These are phyloP conservation scores for Escallonia herrerae DNA, from an alignment of 129 eudicot species.

Conservation along the genomic window DNA sequence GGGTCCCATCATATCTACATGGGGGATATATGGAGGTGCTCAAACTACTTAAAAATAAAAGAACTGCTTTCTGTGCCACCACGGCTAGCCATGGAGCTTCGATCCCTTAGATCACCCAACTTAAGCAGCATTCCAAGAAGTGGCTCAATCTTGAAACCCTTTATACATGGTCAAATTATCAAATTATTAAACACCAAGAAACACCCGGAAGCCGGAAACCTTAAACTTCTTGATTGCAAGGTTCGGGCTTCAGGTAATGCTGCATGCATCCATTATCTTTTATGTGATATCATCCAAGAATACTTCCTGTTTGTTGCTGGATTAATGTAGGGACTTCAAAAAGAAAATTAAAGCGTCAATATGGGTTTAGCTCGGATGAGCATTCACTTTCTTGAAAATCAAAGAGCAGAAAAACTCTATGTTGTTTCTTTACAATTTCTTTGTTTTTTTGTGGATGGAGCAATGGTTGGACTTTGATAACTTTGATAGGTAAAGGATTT, in stretches of 20 bases:
- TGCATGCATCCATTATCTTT: constrained; percentile 3
- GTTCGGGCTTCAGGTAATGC: constrained; percentile 66
- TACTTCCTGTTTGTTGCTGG: too few relatives aligned
- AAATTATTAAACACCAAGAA: constrained; percentile 24
- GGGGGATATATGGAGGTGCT: constrained; percentile 12
- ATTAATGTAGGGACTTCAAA: too few relatives aligned
- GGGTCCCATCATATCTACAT: constrained; percentile 28
- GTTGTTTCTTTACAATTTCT: too few relatives aligned
- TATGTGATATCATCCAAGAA: neutral
- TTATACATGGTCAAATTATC: constrained; percentile 18
- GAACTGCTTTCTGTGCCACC: constrained; percentile 7
- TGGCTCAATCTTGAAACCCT: constrained; percentile 31
- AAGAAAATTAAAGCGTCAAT: too few relatives aligned
- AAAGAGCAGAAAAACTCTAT: too few relatives aligned
- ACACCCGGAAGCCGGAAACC: constrained; percentile 29
- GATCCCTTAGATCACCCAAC: constrained; percentile 37
- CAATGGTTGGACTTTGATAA: too few relatives aligned
- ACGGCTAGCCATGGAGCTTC: constrained; percentile 51
- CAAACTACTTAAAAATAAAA: constrained; percentile 8
- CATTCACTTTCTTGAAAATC: too few relatives aligned
- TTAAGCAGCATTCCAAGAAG: constrained; percentile 42
- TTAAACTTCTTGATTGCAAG: constrained; percentile 25
- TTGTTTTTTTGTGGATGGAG: too few relatives aligned
- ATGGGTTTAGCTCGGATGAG: too few relatives aligned
- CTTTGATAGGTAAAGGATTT: too few relatives aligned